phyloP scores from a whole-genome alignment of 805 yeast genomes.

The Metschnikowia peoriensis region DNA sequence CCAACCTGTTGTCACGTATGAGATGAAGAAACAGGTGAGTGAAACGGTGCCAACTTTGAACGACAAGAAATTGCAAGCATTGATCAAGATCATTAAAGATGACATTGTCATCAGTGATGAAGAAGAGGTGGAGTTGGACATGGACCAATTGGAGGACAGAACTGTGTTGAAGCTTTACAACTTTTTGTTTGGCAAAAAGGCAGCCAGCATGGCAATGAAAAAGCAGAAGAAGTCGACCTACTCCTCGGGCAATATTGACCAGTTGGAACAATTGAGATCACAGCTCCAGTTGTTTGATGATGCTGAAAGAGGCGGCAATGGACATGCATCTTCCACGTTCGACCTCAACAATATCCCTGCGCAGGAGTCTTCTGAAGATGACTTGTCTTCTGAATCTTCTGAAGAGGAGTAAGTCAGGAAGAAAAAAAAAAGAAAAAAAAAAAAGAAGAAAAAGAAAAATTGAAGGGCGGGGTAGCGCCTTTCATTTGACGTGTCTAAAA shows the following conservation, averaged over 20 bases:
- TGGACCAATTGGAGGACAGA: constrained; percentile 84
- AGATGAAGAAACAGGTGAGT: constrained; percentile 92
- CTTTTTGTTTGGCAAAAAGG: constrained; percentile 57
- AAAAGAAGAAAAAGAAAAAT: background rate
- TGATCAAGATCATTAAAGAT: constrained; percentile 80
- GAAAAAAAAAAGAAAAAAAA: background rate
- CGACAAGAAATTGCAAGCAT: constrained; percentile 79
- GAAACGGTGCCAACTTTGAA: constrained; percentile 77
- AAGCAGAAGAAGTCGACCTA: constrained; percentile 37
- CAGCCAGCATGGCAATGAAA: constrained; percentile 40
- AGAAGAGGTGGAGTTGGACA: constrained; percentile 89
- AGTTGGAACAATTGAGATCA: constrained; percentile 65
- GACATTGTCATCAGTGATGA: constrained; percentile 61
- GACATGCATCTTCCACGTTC: constrained; percentile 23
- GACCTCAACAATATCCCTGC: constrained; percentile 35
- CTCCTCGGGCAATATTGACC: constrained; percentile 34
- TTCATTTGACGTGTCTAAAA: background rate
- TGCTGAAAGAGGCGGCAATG: constrained; percentile 24
- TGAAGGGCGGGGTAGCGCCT: background rate
- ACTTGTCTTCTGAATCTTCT: constrained; percentile 53
- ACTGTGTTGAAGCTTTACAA: constrained; percentile 83
- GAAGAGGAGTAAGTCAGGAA: constrained; percentile 58
- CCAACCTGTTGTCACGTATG: constrained; percentile 68
- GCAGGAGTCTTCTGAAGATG: constrained; percentile 51
- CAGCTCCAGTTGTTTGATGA: constrained; percentile 46